Conservation (phyloP, 1,284 basidiomycete genomes). For the Trichosporon sp. region DNA sequence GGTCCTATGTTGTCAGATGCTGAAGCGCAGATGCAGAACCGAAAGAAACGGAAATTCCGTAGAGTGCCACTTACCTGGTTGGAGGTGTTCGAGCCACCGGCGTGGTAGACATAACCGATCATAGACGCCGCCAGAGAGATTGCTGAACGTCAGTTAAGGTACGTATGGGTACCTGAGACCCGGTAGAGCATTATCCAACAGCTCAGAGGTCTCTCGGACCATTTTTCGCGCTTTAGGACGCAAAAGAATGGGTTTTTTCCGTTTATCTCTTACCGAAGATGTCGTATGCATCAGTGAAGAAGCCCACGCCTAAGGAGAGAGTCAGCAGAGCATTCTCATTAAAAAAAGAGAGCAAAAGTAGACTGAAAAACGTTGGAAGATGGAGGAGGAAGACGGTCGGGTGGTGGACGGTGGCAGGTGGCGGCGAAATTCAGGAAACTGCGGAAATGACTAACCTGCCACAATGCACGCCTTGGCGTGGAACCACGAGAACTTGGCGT, state of each 20-base stretch:
- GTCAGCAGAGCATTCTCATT: slow-evolving; percentile 5
- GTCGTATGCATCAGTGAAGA: slow-evolving; percentile 52
- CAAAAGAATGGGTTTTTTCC: neutral
- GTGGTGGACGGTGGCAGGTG: neutral
- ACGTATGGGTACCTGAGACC: too few species aligned
- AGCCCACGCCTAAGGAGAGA: slow-evolving; percentile 35
- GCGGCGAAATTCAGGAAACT: neutral
- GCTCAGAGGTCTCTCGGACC: too few species aligned
- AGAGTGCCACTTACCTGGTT: slow-evolving; percentile 51
- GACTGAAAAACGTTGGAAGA: neutral
- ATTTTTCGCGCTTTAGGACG: neutral
- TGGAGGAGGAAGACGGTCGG: neutral
- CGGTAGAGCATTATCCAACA: too few species aligned
- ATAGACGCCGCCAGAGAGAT: slow-evolving; percentile 70
- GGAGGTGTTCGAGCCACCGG: slow-evolving; percentile 46
- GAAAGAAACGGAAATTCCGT: neutral
- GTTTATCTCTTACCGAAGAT: slow-evolving; percentile 33
- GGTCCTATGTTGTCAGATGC: slow-evolving; percentile 45
- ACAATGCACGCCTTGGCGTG: slow-evolving; percentile 52
- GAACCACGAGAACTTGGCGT: slow-evolving; percentile 62
- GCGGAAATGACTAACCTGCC: slow-evolving; percentile 40
- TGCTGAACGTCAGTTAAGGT: too few species aligned
- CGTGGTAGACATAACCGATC: slow-evolving; percentile 70
- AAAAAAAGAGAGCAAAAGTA: neutral
- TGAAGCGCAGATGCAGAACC: too few species aligned